Conservation (phyloP, 768 basidiomycete species). For the Mycena crocata region DNA sequence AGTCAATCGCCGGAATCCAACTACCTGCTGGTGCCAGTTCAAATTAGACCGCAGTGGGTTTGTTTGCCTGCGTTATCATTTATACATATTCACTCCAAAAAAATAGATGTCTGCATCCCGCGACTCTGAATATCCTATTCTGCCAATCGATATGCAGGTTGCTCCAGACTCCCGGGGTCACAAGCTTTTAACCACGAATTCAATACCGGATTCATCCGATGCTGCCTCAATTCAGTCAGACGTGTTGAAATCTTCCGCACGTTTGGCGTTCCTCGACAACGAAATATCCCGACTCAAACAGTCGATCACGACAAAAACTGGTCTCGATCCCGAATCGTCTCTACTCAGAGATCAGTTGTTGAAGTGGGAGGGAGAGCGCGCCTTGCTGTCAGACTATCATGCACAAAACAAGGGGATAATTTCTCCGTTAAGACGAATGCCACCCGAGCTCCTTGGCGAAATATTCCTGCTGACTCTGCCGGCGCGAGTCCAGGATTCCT, state of each 20-base stretch:
- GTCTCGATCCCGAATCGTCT: conserved; percentile 6
- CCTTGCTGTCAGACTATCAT: background rate
- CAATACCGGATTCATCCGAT: conserved; percentile 2
- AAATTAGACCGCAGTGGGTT: no score
- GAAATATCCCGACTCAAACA: conserved; percentile 2
- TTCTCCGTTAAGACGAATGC: conserved; percentile 1
- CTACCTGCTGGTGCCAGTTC: no score
- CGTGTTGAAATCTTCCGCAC: background rate
- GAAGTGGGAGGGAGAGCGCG: conserved; percentile 5
- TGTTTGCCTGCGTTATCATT: no score
- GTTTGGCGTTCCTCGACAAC: conserved; percentile 4
- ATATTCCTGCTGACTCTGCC: conserved; percentile 2
- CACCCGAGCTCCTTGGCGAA: conserved; percentile 5
- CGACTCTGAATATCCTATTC: no score
- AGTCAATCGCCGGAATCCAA: no score
- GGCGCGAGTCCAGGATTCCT: background rate
- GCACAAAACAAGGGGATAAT: conserved; percentile 10
- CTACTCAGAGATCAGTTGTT: conserved; percentile 11
- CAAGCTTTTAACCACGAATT: conserved; percentile 5
- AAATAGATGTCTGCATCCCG: no score
- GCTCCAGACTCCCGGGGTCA: conserved; percentile 1
- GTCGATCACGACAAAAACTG: conserved; percentile 4
- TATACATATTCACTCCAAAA: no score
- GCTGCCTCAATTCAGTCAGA: background rate
- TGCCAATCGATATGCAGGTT: background rate